Evolutionary conservation across 1,284 basidiomycete species (phyloP).

Genomic region (Moesziomyces antarcticus): DNA sequence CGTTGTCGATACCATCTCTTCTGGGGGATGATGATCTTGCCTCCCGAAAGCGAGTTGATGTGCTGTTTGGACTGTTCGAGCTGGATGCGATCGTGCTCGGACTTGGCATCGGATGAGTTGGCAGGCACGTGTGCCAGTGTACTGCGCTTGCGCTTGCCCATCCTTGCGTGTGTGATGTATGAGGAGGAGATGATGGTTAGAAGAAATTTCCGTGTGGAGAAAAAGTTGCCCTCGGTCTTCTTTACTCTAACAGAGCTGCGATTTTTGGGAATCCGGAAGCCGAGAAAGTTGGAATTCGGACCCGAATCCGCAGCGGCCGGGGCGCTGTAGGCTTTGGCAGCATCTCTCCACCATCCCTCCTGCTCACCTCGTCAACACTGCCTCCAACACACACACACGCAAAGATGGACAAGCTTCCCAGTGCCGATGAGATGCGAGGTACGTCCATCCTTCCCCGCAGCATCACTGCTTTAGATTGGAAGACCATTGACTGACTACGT

Average conservation of each 20-base stretch:
- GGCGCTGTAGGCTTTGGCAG: too few species aligned
- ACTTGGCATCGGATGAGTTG: slow-evolving; percentile 23
- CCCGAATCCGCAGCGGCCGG: too few species aligned
- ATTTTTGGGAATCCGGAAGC: too few species aligned
- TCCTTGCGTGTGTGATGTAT: slow-evolving; percentile 1
- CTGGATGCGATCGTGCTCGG: slow-evolving; percentile 35
- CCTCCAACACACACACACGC: too few species aligned
- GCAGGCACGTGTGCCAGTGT: slow-evolving; percentile 28
- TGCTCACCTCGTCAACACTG: too few species aligned
- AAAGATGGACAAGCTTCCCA: slow-evolving; percentile 52
- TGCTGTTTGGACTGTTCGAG: slow-evolving; percentile 46
- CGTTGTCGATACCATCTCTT: slow-evolving; percentile 97
- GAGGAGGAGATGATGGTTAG: not conserved
- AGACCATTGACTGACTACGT: not conserved
- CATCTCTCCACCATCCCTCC: not conserved
- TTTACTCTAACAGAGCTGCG: too few species aligned
- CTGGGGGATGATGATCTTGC: slow-evolving; percentile 70
- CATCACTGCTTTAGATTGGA: not conserved
- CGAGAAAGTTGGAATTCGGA: too few species aligned
- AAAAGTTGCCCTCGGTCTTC: too few species aligned
- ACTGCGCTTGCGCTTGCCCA: slow-evolving; percentile 41
- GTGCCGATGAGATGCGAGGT: slow-evolving; percentile 52
- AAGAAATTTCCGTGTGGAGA: not conserved
- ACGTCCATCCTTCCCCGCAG: slow-evolving; percentile 1
- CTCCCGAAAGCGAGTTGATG: slow-evolving; percentile 53